These are phyloP conservation scores for Smittium mucronatum DNA, from an alignment of 371 early-diverging fungal genomes.

Conservation along the genomic window DNA sequence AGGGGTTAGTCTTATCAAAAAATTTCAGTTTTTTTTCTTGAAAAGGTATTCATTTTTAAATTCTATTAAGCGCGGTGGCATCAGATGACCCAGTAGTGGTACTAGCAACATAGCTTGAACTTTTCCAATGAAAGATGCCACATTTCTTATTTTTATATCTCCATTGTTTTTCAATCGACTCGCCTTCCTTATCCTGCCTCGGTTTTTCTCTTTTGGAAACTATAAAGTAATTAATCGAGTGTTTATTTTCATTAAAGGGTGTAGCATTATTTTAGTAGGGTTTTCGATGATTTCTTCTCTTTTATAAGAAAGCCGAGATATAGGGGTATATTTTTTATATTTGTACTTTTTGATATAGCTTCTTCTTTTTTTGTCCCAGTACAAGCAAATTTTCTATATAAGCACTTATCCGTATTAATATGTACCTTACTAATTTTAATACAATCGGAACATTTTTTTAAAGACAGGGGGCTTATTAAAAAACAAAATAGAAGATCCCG, in stretches of 20 bases:
- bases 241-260: background rate
- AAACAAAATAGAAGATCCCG: background rate
- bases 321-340: background rate
- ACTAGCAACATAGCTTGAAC: background rate
- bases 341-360: background rate
- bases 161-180: background rate
- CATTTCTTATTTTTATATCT: background rate
- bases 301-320: background rate
- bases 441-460: background rate
- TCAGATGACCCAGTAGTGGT: background rate
- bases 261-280: background rate
- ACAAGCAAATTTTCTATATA: background rate
- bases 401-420: background rate
- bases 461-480: background rate
- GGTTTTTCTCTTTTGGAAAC: background rate
- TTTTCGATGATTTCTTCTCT: background rate
- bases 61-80: background rate
- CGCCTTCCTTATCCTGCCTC: background rate
- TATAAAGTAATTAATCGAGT: background rate
- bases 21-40: background rate
- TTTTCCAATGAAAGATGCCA: background rate
- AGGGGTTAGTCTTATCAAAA: background rate
- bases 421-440: background rate
- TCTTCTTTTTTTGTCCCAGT: background rate
- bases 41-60: background rate